These are phyloP conservation scores for Heliocybe sulcata DNA, from an alignment of 1,284 basidiomycete species.

Conservation along the genomic window DNA sequence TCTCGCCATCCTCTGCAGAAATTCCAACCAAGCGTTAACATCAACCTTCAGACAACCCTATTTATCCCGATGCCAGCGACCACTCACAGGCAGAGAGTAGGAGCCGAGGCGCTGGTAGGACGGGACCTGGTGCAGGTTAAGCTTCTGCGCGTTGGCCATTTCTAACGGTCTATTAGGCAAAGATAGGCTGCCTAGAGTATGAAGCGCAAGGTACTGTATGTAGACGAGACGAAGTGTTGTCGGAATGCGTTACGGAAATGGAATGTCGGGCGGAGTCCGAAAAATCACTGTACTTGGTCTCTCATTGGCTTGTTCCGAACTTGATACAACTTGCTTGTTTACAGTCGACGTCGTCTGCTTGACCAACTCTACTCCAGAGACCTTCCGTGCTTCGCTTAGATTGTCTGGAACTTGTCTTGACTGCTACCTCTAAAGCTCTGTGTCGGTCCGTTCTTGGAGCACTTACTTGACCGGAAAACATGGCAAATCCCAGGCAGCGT, in stretches of 20 bases:
- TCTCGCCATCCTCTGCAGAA: slow-evolving; percentile 27
- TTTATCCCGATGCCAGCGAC: neutral
- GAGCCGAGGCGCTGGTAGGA: slow-evolving; percentile 11
- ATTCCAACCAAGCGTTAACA: neutral
- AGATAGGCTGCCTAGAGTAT: neutral
- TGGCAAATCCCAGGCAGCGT: slow-evolving; percentile 92
- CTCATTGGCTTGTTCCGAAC: neutral
- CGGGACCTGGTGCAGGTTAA: slow-evolving; percentile 9
- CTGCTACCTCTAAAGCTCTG: slow-evolving; percentile 3
- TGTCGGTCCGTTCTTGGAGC: neutral
- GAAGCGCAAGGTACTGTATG: neutral
- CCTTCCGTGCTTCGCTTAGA: neutral
- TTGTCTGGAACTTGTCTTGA: neutral
- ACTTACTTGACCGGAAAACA: slow-evolving; percentile 20
- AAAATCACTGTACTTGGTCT: neutral
- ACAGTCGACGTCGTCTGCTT: neutral
- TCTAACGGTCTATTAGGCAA: neutral
- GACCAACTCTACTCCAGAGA: neutral
- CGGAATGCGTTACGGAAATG: neutral
- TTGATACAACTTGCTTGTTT: neutral
- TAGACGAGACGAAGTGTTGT: neutral
- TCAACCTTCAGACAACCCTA: neutral
- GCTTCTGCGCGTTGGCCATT: neutral
- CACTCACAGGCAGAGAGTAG: neutral
- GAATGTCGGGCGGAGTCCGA: slow-evolving; percentile 1